Evolutionary conservation across 163 green algal genomes (phyloP).

Genomic region (Coccomyxa subellipsoidea): DNA sequence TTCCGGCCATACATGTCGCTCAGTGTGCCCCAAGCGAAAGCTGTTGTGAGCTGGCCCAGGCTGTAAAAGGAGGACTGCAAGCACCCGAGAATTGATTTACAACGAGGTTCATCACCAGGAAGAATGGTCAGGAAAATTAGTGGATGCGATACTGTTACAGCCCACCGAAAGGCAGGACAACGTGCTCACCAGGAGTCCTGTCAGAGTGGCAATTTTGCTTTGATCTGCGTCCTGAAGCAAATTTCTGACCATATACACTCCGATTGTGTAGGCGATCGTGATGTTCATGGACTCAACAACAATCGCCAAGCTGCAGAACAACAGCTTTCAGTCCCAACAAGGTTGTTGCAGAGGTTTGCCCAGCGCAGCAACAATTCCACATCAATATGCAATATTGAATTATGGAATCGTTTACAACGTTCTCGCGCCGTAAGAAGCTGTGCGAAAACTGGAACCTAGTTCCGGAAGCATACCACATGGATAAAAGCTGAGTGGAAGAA

Average conservation of each 20-base stretch:
- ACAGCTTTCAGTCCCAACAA: background rate
- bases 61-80: background rate
- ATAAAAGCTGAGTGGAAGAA: background rate
- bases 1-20: constrained; percentile 37
- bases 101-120: background rate
- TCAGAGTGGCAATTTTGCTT: background rate
- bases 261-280: background rate
- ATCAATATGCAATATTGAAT: too few species aligned
- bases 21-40: constrained; percentile 24
- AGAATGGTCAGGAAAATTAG: background rate
- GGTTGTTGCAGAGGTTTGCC: background rate
- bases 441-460: background rate
- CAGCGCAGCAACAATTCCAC: too few species aligned
- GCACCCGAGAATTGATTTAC: background rate
- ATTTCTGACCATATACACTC: background rate
- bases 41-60: constrained; percentile 34
- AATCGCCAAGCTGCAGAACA: background rate
- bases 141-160: background rate
- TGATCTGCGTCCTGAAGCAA: background rate
- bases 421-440: too few species aligned
- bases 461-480: background rate
- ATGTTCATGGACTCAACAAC: background rate
- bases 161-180: background rate
- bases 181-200: background rate
- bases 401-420: too few species aligned